Evolutionary conservation across 768 basidiomycete genomes (phyloP).

Genomic region (Infundibulicybe gibba): DNA sequence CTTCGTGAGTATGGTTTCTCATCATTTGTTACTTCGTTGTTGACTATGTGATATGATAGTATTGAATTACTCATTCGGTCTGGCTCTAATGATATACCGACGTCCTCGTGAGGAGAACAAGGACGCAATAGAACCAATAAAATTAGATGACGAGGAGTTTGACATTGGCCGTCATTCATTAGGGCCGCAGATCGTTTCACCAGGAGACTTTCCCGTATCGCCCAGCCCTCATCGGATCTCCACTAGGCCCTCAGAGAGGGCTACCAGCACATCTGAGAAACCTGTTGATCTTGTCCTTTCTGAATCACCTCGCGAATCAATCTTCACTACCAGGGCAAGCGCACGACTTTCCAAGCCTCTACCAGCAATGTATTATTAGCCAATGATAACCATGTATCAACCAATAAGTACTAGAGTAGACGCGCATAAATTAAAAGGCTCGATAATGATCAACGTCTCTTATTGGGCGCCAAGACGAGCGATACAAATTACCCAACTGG

Average conservation of each 20-base stretch:
- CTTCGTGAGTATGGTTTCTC: conserved; percentile 37
- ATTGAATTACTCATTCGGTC: conserved; percentile 7
- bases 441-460: too few relatives aligned
- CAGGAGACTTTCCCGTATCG: too few relatives aligned
- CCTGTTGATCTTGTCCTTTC: not conserved
- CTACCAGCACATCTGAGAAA: not conserved
- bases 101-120: not conserved
- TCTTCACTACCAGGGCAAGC: not conserved
- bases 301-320: not conserved
- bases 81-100: conserved; percentile 11
- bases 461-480: too few relatives aligned
- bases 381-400: too few relatives aligned
- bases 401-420: too few relatives aligned
- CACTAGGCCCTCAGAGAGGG: not conserved
- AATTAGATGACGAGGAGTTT: conserved; percentile 6
- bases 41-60: not conserved
- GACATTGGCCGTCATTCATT: not conserved
- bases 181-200: too few relatives aligned
- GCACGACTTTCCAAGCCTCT: conserved; percentile 14
- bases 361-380: conserved; percentile 7
- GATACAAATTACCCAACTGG: too few relatives aligned
- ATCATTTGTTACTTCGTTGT: not conserved
- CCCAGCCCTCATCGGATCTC: not conserved
- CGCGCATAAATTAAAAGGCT: too few relatives aligned
- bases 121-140: not conserved